Conservation (phyloP, 2,329 filamentous ascomycete genomes). For the Aspergillus novoparasiticus region DNA sequence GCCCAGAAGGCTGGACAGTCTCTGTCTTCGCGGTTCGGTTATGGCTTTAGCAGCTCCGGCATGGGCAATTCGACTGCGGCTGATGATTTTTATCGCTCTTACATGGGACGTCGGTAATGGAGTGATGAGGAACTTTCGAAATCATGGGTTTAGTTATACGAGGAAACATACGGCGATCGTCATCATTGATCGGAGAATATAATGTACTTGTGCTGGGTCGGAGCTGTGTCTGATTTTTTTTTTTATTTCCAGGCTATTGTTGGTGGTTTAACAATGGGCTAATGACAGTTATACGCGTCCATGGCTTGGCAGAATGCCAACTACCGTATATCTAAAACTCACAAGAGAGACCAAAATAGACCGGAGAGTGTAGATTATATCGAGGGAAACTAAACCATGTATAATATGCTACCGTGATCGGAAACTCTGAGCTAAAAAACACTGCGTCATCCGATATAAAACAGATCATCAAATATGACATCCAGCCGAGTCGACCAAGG, state of each 20-base stretch:
- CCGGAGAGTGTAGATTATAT: slow-evolving; percentile 18
- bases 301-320: neutral
- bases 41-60: slow-evolving; percentile 37
- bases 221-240: neutral
- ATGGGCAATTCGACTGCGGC: slow-evolving; percentile 54
- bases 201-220: slow-evolving; percentile 10
- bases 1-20: slow-evolving; percentile 76
- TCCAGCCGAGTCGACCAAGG: neutral
- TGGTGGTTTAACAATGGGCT: slow-evolving; percentile 5
- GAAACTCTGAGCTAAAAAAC: neutral
- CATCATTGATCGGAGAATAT: slow-evolving; percentile 4
- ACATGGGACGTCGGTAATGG: slow-evolving; percentile 69
- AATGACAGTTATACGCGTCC: slow-evolving; percentile 3
- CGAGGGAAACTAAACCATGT: slow-evolving; percentile 5
- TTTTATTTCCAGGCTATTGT: neutral
- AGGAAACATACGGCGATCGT: slow-evolving; percentile 5
- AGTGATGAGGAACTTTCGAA: neutral
- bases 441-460: neutral
- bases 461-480: neutral
- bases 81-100: slow-evolving; percentile 89
- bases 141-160: neutral
- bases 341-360: neutral
- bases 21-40: slow-evolving; percentile 47
- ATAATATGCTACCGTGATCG: neutral
- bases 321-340: neutral